Base-by-base conservation (phyloP, 2,329 filamentous ascomycete species). In the Nigrospora oryzae region DNA sequence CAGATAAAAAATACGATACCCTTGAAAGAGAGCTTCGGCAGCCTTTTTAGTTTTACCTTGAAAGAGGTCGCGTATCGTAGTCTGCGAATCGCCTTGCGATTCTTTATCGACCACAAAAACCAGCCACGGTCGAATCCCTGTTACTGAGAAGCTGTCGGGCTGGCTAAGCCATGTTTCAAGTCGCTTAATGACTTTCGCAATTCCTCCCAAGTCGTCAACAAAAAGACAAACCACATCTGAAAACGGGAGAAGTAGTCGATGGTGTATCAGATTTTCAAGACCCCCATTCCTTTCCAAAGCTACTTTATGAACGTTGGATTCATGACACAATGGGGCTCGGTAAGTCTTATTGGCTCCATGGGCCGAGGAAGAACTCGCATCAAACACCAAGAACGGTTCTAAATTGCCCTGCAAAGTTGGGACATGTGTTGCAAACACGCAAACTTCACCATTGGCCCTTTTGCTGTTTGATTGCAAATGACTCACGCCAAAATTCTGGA, bases 121-220 rank as follows among this genome's bases (percentile, higher is more conserved):
- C n/a, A 39, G 38, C 38, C 23, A 39, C 31, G 23, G 23, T 39
- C 31, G 23, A 39, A 39, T 39, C 19, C 38, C 38, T 23, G 38
- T 39, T 15, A 39, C 31, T 36, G 42, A 30, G 13, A 30, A 43
- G 35, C 37, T n/a, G 34, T 43, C 16, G 30, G 30, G 30, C 35
- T 30, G 36, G 33, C 36, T 30, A 16, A 43, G 42, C 42, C 35
- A 43, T 37, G 34, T 36, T 36, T 28, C 19, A 37, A 43, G 42
- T 28, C 36, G 23, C 34, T 35, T 30, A 37, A 28, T 36, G 13
- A 43, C 34, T n/a, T 43, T 35, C 34, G 34, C 36, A 19, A 43
- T 36, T 30, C 42, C 42, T 43, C 42, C 35, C 16, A 43, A 16
- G 30, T 43, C 42, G 42, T 43, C 35, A n/a, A 43, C 35, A 32